Percentiles rank a stretch among this genome's conserved stretches.
Evolutionary conservation across 2,329 filamentous ascomycete species (phyloP).

Genomic region (Beauveria varroae): DNA sequence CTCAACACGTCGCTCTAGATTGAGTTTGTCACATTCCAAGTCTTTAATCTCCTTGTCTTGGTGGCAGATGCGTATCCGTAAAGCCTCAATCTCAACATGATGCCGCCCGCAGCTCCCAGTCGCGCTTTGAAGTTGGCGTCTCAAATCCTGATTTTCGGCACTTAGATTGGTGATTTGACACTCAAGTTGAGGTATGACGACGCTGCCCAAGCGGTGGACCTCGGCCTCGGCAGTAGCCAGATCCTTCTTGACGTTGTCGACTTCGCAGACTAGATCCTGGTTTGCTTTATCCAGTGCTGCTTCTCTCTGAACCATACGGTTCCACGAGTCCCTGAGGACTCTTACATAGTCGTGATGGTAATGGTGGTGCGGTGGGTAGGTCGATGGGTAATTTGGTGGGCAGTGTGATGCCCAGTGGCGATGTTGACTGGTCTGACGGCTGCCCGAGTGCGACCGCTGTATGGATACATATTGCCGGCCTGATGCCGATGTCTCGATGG

Average conservation of each 20-base stretch:
- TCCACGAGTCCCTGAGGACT: conserved; percentile 30
- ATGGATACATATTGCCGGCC: conserved; percentile 31
- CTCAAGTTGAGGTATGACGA: conserved; percentile 29
- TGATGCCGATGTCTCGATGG: conserved; percentile 27
- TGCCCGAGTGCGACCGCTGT: conserved; percentile 31
- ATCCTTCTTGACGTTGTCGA: conserved; percentile 27
- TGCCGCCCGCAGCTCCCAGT: conserved; percentile 24
- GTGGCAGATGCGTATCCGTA: conserved; percentile 26
- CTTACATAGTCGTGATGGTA: conserved; percentile 28
- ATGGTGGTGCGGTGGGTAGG: conserved; percentile 17
- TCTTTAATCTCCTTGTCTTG: conserved; percentile 31
- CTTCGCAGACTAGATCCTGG: conserved; percentile 24
- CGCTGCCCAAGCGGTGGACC: conserved; percentile 23
- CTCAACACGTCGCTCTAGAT: conserved; percentile 26
- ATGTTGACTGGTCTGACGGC: conserved; percentile 18
- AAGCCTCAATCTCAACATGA: conserved; percentile 24
- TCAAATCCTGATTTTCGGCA: conserved; percentile 32
- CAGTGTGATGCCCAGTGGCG: conserved; percentile 20
- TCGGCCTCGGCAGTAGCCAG: conserved; percentile 29
- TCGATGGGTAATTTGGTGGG: neutral
- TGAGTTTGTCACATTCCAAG: conserved; percentile 28
- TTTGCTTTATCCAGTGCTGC: conserved; percentile 28
- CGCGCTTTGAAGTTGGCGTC: conserved; percentile 27
- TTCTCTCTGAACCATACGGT: conserved; percentile 28
- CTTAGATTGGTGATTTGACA: conserved; percentile 28